Base-by-base conservation (phyloP, 2,329 filamentous ascomycete species). In the Trichoderma lentiforme region DNA sequence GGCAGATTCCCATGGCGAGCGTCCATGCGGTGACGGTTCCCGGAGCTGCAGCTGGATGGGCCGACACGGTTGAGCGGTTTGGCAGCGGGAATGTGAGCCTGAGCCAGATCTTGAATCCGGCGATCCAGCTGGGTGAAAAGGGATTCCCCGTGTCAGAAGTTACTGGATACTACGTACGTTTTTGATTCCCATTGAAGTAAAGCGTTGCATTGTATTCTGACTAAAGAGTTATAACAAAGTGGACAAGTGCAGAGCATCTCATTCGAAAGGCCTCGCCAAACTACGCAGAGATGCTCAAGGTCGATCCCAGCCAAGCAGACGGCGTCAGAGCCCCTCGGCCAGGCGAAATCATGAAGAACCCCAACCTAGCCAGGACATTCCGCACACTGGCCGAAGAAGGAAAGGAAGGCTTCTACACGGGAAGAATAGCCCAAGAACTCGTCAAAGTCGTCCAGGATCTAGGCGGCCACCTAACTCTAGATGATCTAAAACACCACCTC, bases 31-130 rank as follows among this genome's bases (percentile, higher is more conserved):
- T 94, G 1, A 97, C 95, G 1, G 91, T 96, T 0, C 96, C 96
- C 0, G 96, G 96, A 6, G 95, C 96, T 2, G 90, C 96, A 0
- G 96, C 94, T 0, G 96, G 95, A 1, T 99, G 96, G 96, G 91
- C 93, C 28, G 96, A 99, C 81, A 91, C 92, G 0, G 87, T 98
- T 1, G 91, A 95, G 81, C 90, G 89, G 69, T 97, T 98, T 78
- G 96, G 96, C 18, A 98, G 95, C 80, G 93, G 94, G 3, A 97
- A 92, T 79, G 77, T 98, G 15, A 89, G 85, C 9, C 76, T 98
- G 82, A 88, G 89, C 75, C 90, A 97, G 77, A 90, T 98, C 72
- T 84, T 99, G 12, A 87, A 84, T 6, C 95, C 96, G 0, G 96
- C 94, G 0, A 95, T 97, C 73, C 89, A 92, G 78, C 84, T 98